Percentiles rank a stretch among this genome's conserved stretches.
phyloP scores from a whole-genome alignment of 805 yeast genomes.

The Suhomyces sp. region DNA sequence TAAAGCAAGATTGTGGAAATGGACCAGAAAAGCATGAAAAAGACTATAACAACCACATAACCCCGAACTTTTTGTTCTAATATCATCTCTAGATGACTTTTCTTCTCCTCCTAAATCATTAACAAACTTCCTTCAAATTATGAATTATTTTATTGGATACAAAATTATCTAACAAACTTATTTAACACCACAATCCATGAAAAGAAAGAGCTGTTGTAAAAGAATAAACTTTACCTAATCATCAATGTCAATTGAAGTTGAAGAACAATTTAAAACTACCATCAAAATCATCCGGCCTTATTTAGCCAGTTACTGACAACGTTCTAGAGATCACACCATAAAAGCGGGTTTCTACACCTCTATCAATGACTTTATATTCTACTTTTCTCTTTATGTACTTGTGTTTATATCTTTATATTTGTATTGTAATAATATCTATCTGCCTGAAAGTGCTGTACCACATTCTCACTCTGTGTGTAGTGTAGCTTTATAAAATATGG shows the following conservation, averaged over 20 bases:
- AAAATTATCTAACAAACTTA: not conserved
- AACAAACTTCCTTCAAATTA: not conserved
- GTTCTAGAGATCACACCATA: not conserved
- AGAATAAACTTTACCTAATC: no score
- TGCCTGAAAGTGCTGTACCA: not conserved
- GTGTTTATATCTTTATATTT: slow-evolving; percentile 6
- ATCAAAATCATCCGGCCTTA: not conserved
- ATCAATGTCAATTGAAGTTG: no score
- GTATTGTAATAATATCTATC: slow-evolving; percentile 8
- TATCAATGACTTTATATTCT: not conserved
- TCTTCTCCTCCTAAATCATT: not conserved
- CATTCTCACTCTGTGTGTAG: no score
- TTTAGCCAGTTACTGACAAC: not conserved
- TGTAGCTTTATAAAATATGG: no score
- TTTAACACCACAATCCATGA: not conserved
- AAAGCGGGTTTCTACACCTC: not conserved
- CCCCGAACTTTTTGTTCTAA: not conserved
- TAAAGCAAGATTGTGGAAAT: slow-evolving; percentile 95
- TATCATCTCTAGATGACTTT: not conserved
- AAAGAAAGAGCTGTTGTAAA: not conserved
- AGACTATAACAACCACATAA: no score
- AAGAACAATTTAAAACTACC: no score
- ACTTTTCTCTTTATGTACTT: slow-evolving; percentile 1
- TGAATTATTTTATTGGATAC: not conserved
- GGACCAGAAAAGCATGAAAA: slow-evolving; percentile 45